These are phyloP conservation scores for Gossypium rotundifolium DNA, from an alignment of 345 rosid species.

Conservation along the genomic window DNA sequence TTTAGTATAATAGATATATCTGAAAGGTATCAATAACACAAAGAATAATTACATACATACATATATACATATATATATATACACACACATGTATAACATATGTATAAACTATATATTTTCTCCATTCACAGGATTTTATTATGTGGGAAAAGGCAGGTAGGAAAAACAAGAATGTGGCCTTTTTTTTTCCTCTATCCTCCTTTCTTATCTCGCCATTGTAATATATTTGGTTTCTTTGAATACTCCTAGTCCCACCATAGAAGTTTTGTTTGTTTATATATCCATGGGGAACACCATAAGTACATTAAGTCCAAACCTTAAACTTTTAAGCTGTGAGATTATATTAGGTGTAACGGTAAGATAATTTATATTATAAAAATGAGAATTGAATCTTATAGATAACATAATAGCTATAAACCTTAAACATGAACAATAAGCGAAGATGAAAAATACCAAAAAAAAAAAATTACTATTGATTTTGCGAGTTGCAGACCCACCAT, in stretches of 20 bases:
- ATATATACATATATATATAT: background rate
- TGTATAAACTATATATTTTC: background rate
- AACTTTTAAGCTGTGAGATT: background rate
- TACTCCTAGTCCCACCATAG: constrained; percentile 20
- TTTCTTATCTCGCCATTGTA: constrained; percentile 37
- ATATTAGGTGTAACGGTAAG: too few species aligned
- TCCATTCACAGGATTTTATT: constrained; percentile 12
- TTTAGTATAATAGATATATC: constrained; percentile 5
- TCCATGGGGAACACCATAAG: constrained; percentile 16
- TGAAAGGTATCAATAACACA: constrained; percentile 6
- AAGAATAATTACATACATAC: background rate
- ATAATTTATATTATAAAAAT: too few species aligned
- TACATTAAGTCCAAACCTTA: background rate
- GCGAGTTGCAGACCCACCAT: constrained; percentile 27
- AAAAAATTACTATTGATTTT: background rate
- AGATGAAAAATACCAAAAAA: background rate
- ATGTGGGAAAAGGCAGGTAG: constrained; percentile 16
- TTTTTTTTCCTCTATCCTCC: constrained; percentile 31
- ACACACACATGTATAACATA: background rate
- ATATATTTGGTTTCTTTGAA: constrained; percentile 18
- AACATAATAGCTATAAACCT: too few species aligned
- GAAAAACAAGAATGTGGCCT: constrained; percentile 39
- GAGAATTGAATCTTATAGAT: too few species aligned
- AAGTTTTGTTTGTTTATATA: constrained; percentile 27
- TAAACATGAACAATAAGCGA: too few species aligned